These are phyloP conservation scores for Debaryomyces prosopidis DNA, from an alignment of 805 yeast genomes.

Conservation along the genomic window DNA sequence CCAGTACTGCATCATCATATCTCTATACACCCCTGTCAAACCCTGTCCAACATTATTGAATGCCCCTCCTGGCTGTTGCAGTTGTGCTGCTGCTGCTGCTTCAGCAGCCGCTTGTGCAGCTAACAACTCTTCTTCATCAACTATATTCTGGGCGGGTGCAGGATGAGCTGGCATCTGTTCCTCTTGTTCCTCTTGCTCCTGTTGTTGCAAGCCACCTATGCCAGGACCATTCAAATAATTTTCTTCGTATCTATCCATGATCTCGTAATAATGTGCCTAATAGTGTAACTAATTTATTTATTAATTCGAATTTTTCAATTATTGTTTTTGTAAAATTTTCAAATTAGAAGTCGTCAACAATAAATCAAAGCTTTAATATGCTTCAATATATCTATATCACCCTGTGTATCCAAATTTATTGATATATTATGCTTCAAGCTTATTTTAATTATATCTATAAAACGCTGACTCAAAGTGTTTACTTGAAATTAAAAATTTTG, in stretches of 20 bases:
- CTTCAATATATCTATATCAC: too few relatives aligned
- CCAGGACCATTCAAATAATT: constrained; percentile 31
- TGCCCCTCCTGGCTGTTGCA: constrained; percentile 58
- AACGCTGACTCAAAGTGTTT: not conserved
- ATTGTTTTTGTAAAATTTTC: too few relatives aligned
- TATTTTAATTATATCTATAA: too few relatives aligned
- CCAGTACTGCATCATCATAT: constrained; percentile 95
- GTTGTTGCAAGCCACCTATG: constrained; percentile 18
- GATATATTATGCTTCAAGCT: too few relatives aligned
- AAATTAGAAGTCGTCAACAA: too few relatives aligned
- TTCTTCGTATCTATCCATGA: constrained; percentile 28
- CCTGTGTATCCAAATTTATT: too few relatives aligned
- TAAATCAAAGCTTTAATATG: too few relatives aligned
- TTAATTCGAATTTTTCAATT: not conserved
- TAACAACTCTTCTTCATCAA: constrained; percentile 41
- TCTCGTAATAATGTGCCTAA: not conserved
- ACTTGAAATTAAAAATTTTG: not conserved
- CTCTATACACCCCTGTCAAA: constrained; percentile 74
- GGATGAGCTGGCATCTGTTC: constrained; percentile 5
- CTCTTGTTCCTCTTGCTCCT: constrained; percentile 8
- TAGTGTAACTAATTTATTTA: not conserved
- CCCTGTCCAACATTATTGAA: constrained; percentile 94
- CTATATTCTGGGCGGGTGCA: constrained; percentile 24
- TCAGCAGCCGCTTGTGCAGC: constrained; percentile 50
- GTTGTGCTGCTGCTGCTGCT: constrained; percentile 47